These are phyloP conservation scores for Psilocybe cyanescens DNA, from an alignment of 768 basidiomycete species.

Conservation along the genomic window DNA sequence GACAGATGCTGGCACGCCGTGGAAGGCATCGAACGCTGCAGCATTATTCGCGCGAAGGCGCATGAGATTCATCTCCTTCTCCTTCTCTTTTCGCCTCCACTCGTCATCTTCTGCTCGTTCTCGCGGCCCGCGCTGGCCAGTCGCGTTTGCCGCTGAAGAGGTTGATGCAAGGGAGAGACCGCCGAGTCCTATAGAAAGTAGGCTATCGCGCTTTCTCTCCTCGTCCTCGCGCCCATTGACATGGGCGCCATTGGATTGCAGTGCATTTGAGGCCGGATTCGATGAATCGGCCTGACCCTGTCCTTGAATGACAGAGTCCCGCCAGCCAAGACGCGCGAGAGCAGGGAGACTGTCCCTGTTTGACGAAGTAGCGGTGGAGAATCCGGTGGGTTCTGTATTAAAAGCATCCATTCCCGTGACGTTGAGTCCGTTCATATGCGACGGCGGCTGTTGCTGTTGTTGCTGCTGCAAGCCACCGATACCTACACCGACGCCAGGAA, in stretches of 20 bases:
- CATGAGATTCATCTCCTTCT: constrained; percentile 42
- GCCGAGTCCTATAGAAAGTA: constrained; percentile 8
- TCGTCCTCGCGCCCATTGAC: constrained; percentile 15
- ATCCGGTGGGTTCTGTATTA: constrained; percentile 16
- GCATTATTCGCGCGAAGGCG: constrained; percentile 45
- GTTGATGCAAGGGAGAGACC: constrained; percentile 7
- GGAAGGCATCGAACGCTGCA: constrained; percentile 78
- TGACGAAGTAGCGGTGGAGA: neutral
- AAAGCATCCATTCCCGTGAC: constrained; percentile 12
- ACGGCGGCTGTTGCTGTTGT: constrained; percentile 10
- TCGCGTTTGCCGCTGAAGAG: constrained; percentile 1
- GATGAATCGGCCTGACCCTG: neutral
- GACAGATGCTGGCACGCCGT: constrained; percentile 48
- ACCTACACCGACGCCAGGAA: constrained; percentile 28
- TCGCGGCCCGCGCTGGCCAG: constrained; percentile 8
- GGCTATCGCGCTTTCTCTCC: constrained; percentile 24
- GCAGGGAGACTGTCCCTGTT: constrained; percentile 14
- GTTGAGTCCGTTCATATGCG: constrained; percentile 17
- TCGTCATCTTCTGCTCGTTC: constrained; percentile 18
- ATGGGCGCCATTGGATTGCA: neutral
- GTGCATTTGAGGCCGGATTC: neutral
- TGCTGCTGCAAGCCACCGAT: constrained; percentile 10
- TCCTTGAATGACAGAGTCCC: constrained; percentile 1
- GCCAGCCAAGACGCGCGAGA: constrained; percentile 8
- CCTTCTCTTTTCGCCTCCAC: constrained; percentile 49